Evolutionary conservation across 495 filamentous ascomycete genomes (phyloP).

Genomic region (Hypoxylon subgilvum): DNA sequence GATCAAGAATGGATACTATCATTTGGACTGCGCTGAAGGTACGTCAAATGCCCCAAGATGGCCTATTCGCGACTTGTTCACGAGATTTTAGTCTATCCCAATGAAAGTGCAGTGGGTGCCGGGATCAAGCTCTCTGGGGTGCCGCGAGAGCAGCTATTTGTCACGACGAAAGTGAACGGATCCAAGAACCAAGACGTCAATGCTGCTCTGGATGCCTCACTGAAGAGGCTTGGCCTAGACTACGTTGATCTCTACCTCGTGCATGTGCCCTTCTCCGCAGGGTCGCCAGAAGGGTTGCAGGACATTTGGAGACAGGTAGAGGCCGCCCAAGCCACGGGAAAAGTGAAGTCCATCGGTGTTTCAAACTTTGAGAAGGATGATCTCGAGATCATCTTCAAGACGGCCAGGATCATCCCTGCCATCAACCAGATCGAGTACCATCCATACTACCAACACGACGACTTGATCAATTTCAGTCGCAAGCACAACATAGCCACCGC

Average conservation of each 20-base stretch:
- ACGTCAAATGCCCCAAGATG: neutral
- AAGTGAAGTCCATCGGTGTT: slow-evolving; percentile 79
- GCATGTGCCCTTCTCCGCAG: slow-evolving; percentile 80
- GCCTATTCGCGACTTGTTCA: neutral
- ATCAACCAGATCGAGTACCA: slow-evolving; percentile 94
- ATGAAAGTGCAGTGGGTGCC: slow-evolving; percentile 63
- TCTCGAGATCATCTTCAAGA: slow-evolving; percentile 72
- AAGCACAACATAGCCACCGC: slow-evolving; percentile 68
- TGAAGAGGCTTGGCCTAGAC: slow-evolving; percentile 73
- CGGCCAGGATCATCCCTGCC: slow-evolving; percentile 72
- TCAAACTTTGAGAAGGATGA: slow-evolving; percentile 79
- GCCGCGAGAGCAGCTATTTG: slow-evolving; percentile 78
- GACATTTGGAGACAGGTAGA: slow-evolving; percentile 83
- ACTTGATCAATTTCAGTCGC: slow-evolving; percentile 66
- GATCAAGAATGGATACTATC: slow-evolving; percentile 71
- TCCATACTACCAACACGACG: slow-evolving; percentile 78
- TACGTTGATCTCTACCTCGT: slow-evolving; percentile 83
- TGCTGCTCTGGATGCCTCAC: slow-evolving; percentile 69
- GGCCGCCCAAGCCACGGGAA: slow-evolving; percentile 68
- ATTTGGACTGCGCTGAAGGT: slow-evolving; percentile 79
- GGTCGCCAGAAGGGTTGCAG: slow-evolving; percentile 70
- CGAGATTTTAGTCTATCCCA: slow-evolving; percentile 59
- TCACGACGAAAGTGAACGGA: slow-evolving; percentile 84
- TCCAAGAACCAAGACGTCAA: slow-evolving; percentile 74
- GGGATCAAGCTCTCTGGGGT: slow-evolving; percentile 67